Percentiles rank a stretch among this genome's conserved stretches.
Conservation (phyloP, 176 grass and related monocot species). For the Aegilops sharonensis region DNA sequence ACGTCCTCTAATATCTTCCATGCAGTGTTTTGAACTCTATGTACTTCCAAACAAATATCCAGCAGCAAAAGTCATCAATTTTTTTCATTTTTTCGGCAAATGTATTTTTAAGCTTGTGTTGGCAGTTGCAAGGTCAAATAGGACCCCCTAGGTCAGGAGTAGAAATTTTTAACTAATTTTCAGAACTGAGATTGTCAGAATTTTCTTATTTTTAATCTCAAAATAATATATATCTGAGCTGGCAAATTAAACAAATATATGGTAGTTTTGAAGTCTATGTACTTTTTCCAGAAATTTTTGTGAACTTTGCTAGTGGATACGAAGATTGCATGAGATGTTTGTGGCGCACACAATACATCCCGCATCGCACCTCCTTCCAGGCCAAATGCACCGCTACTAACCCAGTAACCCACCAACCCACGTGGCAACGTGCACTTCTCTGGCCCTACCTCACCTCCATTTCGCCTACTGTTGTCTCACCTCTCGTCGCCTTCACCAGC, state of each 20-base stretch:
- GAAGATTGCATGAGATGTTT: neutral
- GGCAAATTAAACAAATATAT: neutral
- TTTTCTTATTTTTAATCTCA: neutral
- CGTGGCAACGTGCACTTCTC: neutral
- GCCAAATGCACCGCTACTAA: neutral
- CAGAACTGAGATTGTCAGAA: neutral
- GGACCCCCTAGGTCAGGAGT: neutral
- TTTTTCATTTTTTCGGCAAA: neutral
- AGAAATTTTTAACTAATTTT: neutral
- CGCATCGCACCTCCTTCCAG: neutral
- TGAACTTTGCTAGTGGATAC: neutral
- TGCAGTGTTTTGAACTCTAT: neutral
- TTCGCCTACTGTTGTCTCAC: neutral
- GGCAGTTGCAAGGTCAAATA: neutral
- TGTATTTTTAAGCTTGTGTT: neutral
- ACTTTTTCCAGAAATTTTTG: neutral
- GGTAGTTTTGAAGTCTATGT: neutral
- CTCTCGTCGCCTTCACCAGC: neutral
- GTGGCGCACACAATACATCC: neutral
- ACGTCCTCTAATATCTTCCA: neutral
- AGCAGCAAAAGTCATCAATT: neutral
- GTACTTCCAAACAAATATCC: neutral
- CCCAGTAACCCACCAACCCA: neutral
- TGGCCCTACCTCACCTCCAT: neutral
- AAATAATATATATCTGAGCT: neutral